These are phyloP conservation scores for Phoma sp. DNA, from an alignment of 2,329 filamentous ascomycete species.

Conservation along the genomic window DNA sequence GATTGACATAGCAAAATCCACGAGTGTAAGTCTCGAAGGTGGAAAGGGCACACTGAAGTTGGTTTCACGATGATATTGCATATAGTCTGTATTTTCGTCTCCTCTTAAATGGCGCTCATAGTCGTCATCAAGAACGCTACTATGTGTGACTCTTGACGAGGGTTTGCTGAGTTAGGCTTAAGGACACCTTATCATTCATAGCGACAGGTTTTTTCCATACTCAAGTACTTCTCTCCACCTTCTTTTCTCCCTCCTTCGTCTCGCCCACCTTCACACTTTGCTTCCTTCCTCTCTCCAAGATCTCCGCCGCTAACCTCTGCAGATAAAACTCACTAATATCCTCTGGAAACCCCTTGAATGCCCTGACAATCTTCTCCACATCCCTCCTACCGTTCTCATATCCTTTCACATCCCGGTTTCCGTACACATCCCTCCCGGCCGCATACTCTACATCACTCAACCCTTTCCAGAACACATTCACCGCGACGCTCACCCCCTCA, in stretches of 20 bases:
- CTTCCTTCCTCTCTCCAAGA: slow-evolving; percentile 50
- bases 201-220: no score
- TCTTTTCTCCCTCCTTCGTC: background rate
- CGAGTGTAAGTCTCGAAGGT: background rate
- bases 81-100: no score
- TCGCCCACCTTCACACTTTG: background rate
- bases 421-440: slow-evolving; percentile 81
- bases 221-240: background rate
- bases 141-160: no score
- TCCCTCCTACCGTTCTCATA: slow-evolving; percentile 84
- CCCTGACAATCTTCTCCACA: slow-evolving; percentile 69
- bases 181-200: no score
- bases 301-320: slow-evolving; percentile 72
- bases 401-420: slow-evolving; percentile 82
- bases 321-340: slow-evolving; percentile 80
- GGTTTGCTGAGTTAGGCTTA: no score
- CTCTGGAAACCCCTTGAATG: slow-evolving; percentile 69
- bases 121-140: no score
- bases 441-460: slow-evolving; percentile 70
- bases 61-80: no score
- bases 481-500: slow-evolving; percentile 69
- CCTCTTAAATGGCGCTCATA: no score
- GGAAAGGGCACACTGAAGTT: background rate
- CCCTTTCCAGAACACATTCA: slow-evolving; percentile 89
- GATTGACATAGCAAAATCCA: background rate